These are phyloP conservation scores for Spirogloea muscicola DNA, from an alignment of 139 green algal species.

Conservation along the genomic window DNA sequence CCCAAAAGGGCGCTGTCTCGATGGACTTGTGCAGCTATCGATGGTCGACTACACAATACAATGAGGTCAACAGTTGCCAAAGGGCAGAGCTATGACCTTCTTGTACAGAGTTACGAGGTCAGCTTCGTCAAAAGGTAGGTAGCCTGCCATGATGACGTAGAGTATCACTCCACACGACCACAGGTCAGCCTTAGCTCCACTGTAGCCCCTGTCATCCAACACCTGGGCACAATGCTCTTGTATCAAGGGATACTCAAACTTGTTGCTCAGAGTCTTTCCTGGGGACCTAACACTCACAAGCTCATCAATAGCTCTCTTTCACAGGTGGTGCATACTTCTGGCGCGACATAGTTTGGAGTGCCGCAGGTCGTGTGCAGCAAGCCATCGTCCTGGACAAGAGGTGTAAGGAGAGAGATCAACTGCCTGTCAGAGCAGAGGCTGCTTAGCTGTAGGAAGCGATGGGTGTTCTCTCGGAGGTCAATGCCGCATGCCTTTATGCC, in stretches of 20 bases:
- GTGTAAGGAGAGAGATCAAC: not conserved
- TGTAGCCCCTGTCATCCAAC: slow-evolving; percentile 49
- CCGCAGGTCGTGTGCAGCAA: slow-evolving; percentile 66
- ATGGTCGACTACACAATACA: no score
- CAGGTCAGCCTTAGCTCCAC: slow-evolving; percentile 64
- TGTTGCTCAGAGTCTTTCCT: no score
- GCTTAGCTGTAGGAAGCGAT: no score
- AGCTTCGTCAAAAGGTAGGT: slow-evolving; percentile 47
- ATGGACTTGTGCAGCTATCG: no score
- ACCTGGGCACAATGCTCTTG: no score
- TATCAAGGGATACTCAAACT: no score
- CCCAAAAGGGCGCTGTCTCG: no score
- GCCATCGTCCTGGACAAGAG: slow-evolving; percentile 14
- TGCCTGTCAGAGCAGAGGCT: no score
- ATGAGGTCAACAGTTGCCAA: no score
- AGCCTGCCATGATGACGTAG: slow-evolving; percentile 54
- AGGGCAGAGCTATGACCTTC: no score
- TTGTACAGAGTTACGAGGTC: slow-evolving; percentile 41
- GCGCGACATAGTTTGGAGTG: slow-evolving; percentile 74
- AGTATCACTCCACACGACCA: slow-evolving; percentile 79
- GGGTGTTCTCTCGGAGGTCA: no score
- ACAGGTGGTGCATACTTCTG: slow-evolving; percentile 68
- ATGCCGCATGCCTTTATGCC: no score
- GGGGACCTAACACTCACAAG: slow-evolving; percentile 60
- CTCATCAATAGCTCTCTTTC: slow-evolving; percentile 53